Percentiles rank a stretch among this genome's conserved stretches.
Conservation (phyloP, 805 yeast genomes). For the Kodamaea jinghongensis region DNA sequence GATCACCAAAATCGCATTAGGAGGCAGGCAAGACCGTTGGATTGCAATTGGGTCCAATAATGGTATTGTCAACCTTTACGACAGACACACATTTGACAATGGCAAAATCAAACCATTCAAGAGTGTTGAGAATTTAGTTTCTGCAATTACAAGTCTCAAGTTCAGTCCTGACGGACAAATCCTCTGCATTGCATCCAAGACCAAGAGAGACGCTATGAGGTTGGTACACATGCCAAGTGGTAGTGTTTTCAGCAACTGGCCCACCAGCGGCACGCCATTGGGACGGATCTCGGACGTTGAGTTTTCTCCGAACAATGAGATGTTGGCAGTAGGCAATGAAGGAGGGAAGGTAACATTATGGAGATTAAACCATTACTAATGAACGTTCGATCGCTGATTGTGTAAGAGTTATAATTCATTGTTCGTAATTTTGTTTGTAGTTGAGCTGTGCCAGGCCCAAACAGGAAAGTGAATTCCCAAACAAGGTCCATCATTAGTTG, state of each 20-base stretch:
- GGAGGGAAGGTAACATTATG: conserved; percentile 88
- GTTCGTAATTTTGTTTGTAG: no score
- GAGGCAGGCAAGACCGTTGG: conserved; percentile 72
- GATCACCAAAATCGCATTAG: conserved; percentile 70
- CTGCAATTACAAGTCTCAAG: conserved; percentile 68
- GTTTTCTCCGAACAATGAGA: conserved; percentile 77
- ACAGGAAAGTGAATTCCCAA: no score
- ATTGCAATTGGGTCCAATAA: conserved; percentile 84
- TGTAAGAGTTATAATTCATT: no score
- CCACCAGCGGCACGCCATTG: conserved; percentile 92
- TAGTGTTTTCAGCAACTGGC: conserved; percentile 91
- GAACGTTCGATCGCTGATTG: background rate
- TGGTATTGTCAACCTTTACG: conserved; percentile 89
- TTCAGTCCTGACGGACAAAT: conserved; percentile 90
- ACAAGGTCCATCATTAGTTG: no score
- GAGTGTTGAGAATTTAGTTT: conserved; percentile 73
- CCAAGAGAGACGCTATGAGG: conserved; percentile 79
- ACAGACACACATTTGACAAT: conserved; percentile 35
- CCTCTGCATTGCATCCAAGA: conserved; percentile 79
- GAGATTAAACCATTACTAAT: conserved; percentile 72
- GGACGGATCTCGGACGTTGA: conserved; percentile 85
- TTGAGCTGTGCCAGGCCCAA: no score
- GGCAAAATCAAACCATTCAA: conserved; percentile 51
- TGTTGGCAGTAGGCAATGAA: conserved; percentile 87
- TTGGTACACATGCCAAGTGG: conserved; percentile 86